These are phyloP conservation scores for Populus hybrid DNA, from an alignment of 441 rosid genomes.

Conservation along the genomic window DNA sequence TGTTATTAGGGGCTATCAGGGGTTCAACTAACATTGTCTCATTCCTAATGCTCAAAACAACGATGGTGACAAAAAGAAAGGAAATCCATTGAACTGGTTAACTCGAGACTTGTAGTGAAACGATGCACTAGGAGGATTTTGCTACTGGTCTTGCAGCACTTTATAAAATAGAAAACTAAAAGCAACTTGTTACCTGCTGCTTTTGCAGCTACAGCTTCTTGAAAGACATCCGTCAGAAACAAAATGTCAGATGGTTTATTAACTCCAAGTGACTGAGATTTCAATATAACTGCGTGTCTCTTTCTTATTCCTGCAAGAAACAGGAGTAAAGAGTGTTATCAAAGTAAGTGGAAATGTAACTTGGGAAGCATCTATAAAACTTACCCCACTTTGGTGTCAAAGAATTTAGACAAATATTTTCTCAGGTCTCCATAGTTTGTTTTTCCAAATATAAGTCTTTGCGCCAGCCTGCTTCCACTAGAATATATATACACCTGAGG, in stretches of 20 bases:
- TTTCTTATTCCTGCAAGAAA: conserved; percentile 69
- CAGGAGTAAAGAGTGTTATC: not conserved
- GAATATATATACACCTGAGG: conserved; percentile 88
- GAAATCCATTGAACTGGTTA: not conserved
- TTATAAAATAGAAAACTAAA: not conserved
- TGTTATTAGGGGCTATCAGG: not conserved
- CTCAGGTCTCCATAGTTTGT: conserved; percentile 79
- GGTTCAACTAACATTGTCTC: not conserved
- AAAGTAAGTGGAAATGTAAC: not conserved
- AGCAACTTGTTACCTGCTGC: conserved; percentile 57
- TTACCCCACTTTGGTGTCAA: conserved; percentile 84
- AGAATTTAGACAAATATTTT: conserved; percentile 72
- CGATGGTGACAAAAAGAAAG: not conserved
- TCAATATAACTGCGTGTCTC: conserved; percentile 69
- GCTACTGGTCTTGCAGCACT: not conserved
- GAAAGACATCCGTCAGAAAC: conserved; percentile 76
- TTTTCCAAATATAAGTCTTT: conserved; percentile 80
- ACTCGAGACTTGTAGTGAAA: not conserved
- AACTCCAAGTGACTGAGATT: conserved; percentile 73
- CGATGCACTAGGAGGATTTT: not conserved
- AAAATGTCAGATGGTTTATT: conserved; percentile 76
- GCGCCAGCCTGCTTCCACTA: conserved; percentile 94
- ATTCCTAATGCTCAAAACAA: not conserved
- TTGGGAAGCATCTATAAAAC: conserved; percentile 5
- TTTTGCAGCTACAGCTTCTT: conserved; percentile 88